A percentile compares a stretch with the other conserved stretches of the same genome.
Conservation (phyloP, 305 asterid species). For the Coffea humblotiana region DNA sequence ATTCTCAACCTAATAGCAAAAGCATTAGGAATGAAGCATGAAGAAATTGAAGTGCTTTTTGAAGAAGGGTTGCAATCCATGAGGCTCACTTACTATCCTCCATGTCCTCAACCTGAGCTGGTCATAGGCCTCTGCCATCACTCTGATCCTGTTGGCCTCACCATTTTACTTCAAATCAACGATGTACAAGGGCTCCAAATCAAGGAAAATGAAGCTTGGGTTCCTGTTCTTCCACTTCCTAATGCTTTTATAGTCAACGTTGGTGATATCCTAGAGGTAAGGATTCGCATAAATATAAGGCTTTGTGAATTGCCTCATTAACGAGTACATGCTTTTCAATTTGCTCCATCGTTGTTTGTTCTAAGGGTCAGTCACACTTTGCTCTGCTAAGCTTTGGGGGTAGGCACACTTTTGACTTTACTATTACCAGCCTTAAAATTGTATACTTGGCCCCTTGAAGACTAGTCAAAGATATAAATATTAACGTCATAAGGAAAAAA, state of each 20-base stretch:
- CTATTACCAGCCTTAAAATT: too few species aligned
- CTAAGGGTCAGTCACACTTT: too few species aligned
- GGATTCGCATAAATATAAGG: too few species aligned
- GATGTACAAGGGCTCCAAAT: slow-evolving; percentile 57
- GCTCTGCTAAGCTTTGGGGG: too few species aligned
- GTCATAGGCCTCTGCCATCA: slow-evolving; percentile 53
- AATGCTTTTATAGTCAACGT: slow-evolving; percentile 54
- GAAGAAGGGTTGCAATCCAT: slow-evolving; percentile 62
- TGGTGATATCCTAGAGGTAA: slow-evolving; percentile 62
- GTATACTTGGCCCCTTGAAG: too few species aligned
- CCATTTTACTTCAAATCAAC: slow-evolving; percentile 51
- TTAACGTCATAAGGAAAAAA: too few species aligned
- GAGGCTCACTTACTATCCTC: slow-evolving; percentile 58
- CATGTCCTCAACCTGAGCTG: slow-evolving; percentile 44
- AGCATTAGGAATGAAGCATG: slow-evolving; percentile 31
- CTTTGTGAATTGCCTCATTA: too few species aligned
- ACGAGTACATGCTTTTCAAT: too few species aligned
- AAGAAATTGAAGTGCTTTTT: slow-evolving; percentile 35
- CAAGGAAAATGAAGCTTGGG: slow-evolving; percentile 52
- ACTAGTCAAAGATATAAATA: too few species aligned
- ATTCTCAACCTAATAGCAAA: slow-evolving; percentile 30
- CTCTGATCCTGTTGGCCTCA: slow-evolving; percentile 50
- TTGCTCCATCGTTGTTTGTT: too few species aligned
- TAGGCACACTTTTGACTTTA: too few species aligned
- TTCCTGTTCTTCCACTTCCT: slow-evolving; percentile 41